Percentiles rank a stretch among this genome's conserved stretches.
These are phyloP conservation scores for Kazachstania viticola DNA, from an alignment of 805 yeast genomes.

Conservation along the genomic window DNA sequence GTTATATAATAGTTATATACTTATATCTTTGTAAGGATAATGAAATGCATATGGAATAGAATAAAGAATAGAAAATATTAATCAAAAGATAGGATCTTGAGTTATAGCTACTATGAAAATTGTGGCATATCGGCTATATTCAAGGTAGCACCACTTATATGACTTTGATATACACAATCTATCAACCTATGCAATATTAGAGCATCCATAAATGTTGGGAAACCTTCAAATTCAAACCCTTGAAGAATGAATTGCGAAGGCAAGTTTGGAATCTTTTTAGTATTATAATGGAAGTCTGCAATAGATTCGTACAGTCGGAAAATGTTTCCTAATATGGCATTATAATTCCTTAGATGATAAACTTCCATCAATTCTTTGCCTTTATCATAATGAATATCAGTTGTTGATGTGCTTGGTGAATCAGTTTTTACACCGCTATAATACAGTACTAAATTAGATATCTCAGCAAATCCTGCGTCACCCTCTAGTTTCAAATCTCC, in stretches of 20 bases:
- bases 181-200: constrained; percentile 17
- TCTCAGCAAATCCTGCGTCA: constrained; percentile 26
- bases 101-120: constrained; percentile 4
- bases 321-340: constrained; percentile 23
- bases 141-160: constrained; percentile 12
- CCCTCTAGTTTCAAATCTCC: constrained; percentile 26
- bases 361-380: constrained; percentile 23
- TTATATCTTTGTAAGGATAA: no score
- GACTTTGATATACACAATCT: constrained; percentile 19
- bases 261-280: constrained; percentile 12
- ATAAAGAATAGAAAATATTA: no score
- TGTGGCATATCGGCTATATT: constrained; percentile 10
- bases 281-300: constrained; percentile 22
- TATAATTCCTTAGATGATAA: constrained; percentile 23
- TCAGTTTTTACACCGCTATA: constrained; percentile 16
- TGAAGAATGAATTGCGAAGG: constrained; percentile 18
- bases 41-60: no score
- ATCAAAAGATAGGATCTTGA: no score
- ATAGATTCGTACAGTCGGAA: constrained; percentile 23
- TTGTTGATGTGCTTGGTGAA: not conserved
- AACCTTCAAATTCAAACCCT: constrained; percentile 22
- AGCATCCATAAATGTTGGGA: constrained; percentile 22
- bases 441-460: constrained; percentile 22
- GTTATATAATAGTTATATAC: no score
- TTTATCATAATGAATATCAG: constrained; percentile 7